phyloP scores from a whole-genome alignment of 768 basidiomycete species.

The Termitomyces sp. region DNA sequence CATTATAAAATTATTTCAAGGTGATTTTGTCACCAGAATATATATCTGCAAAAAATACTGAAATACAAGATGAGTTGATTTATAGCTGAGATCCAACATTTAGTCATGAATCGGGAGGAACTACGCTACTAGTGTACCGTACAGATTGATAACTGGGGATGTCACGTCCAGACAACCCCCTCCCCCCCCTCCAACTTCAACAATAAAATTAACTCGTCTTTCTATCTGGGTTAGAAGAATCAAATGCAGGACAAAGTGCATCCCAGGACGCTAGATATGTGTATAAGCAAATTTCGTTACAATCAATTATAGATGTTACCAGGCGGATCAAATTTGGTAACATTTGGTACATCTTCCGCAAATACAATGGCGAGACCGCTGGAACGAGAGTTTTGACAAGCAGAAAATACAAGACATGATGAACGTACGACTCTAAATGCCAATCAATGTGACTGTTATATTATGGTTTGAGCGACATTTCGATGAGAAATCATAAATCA shows the following conservation, averaged over 20 bases:
- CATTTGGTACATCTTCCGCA: constrained; percentile 25
- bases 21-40: too few species aligned
- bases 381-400: background rate
- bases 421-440: constrained; percentile 33
- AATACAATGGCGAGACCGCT: constrained; percentile 37
- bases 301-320: background rate
- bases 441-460: constrained; percentile 43
- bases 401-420: background rate
- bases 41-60: too few species aligned
- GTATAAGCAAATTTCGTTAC: background rate
- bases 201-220: too few species aligned
- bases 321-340: background rate
- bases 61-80: too few species aligned
- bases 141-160: too few species aligned
- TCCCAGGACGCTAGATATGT: constrained; percentile 22
- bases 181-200: too few species aligned
- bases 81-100: too few species aligned
- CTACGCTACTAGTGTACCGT: too few species aligned
- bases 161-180: too few species aligned
- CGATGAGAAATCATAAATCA: background rate
- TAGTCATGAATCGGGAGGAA: too few species aligned
- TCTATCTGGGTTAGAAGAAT: background rate
- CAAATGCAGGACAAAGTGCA: constrained; percentile 29
- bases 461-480: background rate
- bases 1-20: too few species aligned